Evolutionary conservation across 2,329 filamentous ascomycete genomes (phyloP).

Genomic region (Neonectria faginata): DNA sequence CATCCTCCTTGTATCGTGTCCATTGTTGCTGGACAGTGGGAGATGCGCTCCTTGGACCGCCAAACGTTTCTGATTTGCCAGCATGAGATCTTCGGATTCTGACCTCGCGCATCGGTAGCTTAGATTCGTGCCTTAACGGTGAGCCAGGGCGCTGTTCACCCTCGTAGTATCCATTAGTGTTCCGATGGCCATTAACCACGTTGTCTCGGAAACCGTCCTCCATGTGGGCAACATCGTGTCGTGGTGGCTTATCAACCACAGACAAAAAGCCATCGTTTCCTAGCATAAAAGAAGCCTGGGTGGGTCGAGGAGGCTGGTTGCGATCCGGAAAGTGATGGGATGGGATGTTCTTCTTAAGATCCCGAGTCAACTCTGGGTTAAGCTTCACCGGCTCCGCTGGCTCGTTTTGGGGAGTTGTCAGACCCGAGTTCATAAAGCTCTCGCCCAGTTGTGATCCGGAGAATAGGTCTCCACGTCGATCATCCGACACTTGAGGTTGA

Average conservation of each 20-base stretch:
- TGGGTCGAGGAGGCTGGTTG: constrained; percentile 28
- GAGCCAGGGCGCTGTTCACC: constrained; percentile 40
- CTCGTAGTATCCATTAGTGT: constrained; percentile 33
- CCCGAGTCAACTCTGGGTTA: constrained; percentile 39
- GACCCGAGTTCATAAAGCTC: constrained; percentile 54
- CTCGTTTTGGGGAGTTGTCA: constrained; percentile 53
- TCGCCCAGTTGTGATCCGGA: constrained; percentile 55
- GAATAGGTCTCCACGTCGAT: constrained; percentile 47
- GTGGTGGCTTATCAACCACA: constrained; percentile 46
- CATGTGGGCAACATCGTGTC: constrained; percentile 44
- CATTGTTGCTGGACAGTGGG: constrained; percentile 42
- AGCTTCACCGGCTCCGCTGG: constrained; percentile 41
- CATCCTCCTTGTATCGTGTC: constrained; percentile 31
- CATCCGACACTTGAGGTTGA: constrained; percentile 31
- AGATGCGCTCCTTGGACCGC: constrained; percentile 40
- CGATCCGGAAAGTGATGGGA: constrained; percentile 27
- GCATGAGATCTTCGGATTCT: constrained; percentile 44
- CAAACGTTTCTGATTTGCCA: constrained; percentile 38
- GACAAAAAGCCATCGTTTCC: constrained; percentile 54
- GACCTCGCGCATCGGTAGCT: constrained; percentile 56
- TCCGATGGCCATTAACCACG: constrained; percentile 32
- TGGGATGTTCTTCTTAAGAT: constrained; percentile 41
- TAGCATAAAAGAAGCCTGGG: constrained; percentile 47
- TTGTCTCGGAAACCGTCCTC: constrained; percentile 51
- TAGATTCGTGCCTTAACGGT: constrained; percentile 46